A percentile compares a stretch with the other conserved stretches of the same genome.
Conservation (phyloP, 495 filamentous ascomycete genomes). For the Aspergillus indologenus region DNA sequence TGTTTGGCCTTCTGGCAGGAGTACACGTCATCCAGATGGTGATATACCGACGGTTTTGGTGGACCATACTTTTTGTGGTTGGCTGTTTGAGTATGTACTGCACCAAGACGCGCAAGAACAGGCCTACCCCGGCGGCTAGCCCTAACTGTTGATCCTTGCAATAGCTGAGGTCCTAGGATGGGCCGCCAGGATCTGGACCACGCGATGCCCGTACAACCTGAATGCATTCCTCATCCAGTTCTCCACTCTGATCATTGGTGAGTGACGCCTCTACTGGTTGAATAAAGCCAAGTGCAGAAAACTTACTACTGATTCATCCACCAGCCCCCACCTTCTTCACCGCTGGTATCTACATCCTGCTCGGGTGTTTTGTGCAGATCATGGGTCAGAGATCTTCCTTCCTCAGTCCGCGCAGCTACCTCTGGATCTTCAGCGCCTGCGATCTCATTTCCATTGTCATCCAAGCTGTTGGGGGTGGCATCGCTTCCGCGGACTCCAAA, state of each 20-base stretch:
- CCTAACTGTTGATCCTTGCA: too few species aligned
- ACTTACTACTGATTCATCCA: constrained; percentile 2
- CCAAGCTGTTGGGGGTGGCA: too few species aligned
- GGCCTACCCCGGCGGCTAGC: too few species aligned
- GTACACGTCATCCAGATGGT: too few species aligned
- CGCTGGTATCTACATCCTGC: constrained; percentile 59
- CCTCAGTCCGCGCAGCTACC: constrained; percentile 49
- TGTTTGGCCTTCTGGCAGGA: too few species aligned
- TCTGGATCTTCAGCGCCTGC: constrained; percentile 57
- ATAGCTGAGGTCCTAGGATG: constrained; percentile 53
- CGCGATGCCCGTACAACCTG: constrained; percentile 53
- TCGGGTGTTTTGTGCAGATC: constrained; percentile 54
- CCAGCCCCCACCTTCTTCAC: constrained; percentile 59
- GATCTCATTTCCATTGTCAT: constrained; percentile 43
- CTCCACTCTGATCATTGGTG: constrained; percentile 62
- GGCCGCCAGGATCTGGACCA: constrained; percentile 55
- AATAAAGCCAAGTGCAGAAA: not conserved
- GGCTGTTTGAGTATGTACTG: too few species aligned
- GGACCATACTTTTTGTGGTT: too few species aligned
- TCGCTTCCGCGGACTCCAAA: too few species aligned
- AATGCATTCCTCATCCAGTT: constrained; percentile 60
- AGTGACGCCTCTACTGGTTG: constrained; percentile 4
- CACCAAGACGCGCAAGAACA: too few species aligned
- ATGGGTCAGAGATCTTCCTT: constrained; percentile 52
- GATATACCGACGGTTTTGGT: too few species aligned